phyloP scores from a whole-genome alignment of 805 yeast genomes.

The Kodamaea kakaduensis region DNA sequence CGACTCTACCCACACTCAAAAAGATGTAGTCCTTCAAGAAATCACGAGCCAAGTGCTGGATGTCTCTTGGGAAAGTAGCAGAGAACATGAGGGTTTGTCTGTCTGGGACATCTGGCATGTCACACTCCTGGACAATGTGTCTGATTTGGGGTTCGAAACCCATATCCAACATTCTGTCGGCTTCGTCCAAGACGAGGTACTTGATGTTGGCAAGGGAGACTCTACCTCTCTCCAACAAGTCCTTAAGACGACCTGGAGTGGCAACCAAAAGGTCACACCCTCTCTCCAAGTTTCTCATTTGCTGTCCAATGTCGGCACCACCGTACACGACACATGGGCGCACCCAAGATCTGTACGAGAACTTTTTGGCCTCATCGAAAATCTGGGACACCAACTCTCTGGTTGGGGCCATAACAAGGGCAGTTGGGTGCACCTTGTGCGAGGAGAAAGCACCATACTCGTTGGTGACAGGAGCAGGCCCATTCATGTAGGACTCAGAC shows the following conservation, averaged over 20 bases:
- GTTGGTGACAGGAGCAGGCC: constrained; percentile 64
- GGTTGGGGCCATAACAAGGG: constrained; percentile 95
- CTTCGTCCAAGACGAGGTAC: constrained; percentile 95
- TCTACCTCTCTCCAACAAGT: constrained; percentile 90
- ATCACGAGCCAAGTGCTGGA: constrained; percentile 95
- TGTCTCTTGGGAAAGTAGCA: constrained; percentile 98
- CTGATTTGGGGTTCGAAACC: constrained; percentile 99
- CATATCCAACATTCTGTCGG: constrained; percentile 99
- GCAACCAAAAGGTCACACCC: constrained; percentile 98
- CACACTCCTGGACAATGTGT: constrained; percentile 95
- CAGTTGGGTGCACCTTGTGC: constrained; percentile 89
- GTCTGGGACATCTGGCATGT: constrained; percentile 86
- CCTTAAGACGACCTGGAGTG: constrained; percentile 98
- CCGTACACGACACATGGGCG: constrained; percentile 95
- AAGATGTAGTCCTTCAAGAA: constrained; percentile 94
- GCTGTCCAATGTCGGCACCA: constrained; percentile 91
- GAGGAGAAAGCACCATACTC: constrained; percentile 52
- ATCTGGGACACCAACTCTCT: constrained; percentile 98
- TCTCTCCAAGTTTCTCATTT: constrained; percentile 80
- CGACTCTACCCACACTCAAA: constrained; percentile 97
- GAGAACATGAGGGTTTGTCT: constrained; percentile 98
- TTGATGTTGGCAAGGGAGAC: constrained; percentile 86
- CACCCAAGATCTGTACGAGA: constrained; percentile 97
- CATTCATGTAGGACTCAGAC: constrained; percentile 82
- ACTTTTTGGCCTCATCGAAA: constrained; percentile 91